These are phyloP conservation scores for Flagelloscypha sp. DNA, from an alignment of 768 basidiomycete genomes.

Conservation along the genomic window DNA sequence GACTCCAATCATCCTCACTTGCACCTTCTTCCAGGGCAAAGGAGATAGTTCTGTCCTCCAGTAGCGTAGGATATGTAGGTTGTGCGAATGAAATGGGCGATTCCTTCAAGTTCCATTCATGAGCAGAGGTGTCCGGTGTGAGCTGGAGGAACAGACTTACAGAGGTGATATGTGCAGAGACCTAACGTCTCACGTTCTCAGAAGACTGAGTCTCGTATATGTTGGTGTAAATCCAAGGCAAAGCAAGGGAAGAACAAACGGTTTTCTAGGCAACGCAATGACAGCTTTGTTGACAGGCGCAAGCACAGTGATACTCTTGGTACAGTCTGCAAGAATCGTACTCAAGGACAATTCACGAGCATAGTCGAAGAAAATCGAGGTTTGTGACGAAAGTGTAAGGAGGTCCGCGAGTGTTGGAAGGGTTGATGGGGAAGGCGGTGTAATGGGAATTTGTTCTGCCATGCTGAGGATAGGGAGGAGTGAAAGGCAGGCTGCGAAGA, in stretches of 20 bases:
- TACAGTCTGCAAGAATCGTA: constrained; percentile 32
- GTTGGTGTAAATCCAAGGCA: too few species aligned
- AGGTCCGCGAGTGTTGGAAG: constrained; percentile 64
- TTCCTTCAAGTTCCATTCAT: constrained; percentile 22
- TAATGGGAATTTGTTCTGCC: too few species aligned
- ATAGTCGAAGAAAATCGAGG: constrained; percentile 81
- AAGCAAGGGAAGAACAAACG: constrained; percentile 43
- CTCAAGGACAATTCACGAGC: constrained; percentile 66
- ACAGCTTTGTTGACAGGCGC: constrained; percentile 86
- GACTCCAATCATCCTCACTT: constrained; percentile 43
- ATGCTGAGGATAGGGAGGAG: too few species aligned
- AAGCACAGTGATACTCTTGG: constrained; percentile 48
- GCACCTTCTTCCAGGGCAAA: constrained; percentile 35
- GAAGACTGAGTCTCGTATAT: constrained; percentile 2
- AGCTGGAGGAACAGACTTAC: too few species aligned
- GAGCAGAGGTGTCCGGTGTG: neutral
- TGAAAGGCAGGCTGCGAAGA: too few species aligned
- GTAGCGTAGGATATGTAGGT: constrained; percentile 47
- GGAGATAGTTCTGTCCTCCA: constrained; percentile 47
- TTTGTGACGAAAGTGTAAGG: constrained; percentile 65
- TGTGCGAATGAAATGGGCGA: constrained; percentile 40
- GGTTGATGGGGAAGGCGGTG: too few species aligned
- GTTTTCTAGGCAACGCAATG: constrained; percentile 72
- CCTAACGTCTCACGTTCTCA: constrained; percentile 72
- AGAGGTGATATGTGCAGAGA: constrained; percentile 77